Percentiles rank a stretch among this genome's conserved stretches.
Conservation (phyloP, 2,329 filamentous ascomycete genomes). For the Plectosphaerella cucumerina region DNA sequence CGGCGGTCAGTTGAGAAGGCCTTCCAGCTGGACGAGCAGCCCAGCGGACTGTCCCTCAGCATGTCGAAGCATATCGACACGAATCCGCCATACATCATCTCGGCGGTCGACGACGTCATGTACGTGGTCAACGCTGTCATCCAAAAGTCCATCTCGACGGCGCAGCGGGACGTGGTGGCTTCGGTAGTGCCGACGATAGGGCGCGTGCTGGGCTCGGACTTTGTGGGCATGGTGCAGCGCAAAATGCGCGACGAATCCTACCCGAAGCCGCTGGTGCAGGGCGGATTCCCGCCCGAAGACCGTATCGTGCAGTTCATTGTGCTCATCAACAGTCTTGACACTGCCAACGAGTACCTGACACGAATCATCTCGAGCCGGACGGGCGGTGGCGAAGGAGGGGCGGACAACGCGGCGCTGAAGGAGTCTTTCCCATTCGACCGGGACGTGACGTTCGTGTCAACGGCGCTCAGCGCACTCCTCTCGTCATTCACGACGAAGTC, state of each 20-base stretch:
- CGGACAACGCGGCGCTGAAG: conserved; percentile 39
- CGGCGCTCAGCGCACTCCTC: conserved; percentile 65
- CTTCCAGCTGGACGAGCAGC: conserved; percentile 91
- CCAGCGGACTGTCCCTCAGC: conserved; percentile 73
- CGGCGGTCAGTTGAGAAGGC: conserved; percentile 94
- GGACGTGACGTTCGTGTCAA: conserved; percentile 66
- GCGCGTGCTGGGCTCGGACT: conserved; percentile 80
- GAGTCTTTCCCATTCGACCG: conserved; percentile 77
- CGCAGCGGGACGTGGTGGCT: conserved; percentile 72
- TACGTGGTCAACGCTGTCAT: conserved; percentile 95
- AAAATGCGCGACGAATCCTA: conserved; percentile 98
- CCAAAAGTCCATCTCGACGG: conserved; percentile 80
- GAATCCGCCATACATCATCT: conserved; percentile 86
- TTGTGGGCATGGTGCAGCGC: conserved; percentile 93
- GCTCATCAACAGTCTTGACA: conserved; percentile 91
- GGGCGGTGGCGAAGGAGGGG: conserved; percentile 30
- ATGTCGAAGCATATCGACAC: conserved; percentile 66
- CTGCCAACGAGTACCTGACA: conserved; percentile 84
- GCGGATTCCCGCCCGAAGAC: conserved; percentile 80
- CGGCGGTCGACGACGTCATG: conserved; percentile 97
- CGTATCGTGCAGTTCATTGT: conserved; percentile 87
- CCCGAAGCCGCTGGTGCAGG: conserved; percentile 72
- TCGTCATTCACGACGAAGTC: conserved; percentile 72
- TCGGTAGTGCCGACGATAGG: conserved; percentile 75
- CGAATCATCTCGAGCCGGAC: conserved; percentile 76